A percentile compares a stretch with the other conserved stretches of the same genome.
These are phyloP conservation scores for Saccharomycopsis hybrid DNA, from an alignment of 1,139 yeast species.

Conservation along the genomic window DNA sequence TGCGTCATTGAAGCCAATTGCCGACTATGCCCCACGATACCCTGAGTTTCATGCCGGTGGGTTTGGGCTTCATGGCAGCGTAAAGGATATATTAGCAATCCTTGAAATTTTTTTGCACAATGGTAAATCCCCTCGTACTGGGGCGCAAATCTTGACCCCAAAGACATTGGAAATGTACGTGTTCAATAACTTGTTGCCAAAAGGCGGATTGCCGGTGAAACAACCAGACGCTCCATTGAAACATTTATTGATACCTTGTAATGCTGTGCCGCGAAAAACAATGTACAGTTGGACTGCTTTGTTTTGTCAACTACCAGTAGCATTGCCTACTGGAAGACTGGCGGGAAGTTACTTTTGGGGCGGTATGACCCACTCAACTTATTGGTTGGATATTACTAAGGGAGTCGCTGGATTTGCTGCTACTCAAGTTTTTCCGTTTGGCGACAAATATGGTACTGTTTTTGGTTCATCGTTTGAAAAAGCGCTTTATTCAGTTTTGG, in stretches of 20 bases:
- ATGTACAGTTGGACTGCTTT: slow-evolving; percentile 22
- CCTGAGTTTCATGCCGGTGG: slow-evolving; percentile 33
- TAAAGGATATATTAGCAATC: slow-evolving; percentile 32
- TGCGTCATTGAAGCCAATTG: slow-evolving; percentile 19
- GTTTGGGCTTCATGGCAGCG: slow-evolving; percentile 32
- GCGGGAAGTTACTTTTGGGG: slow-evolving; percentile 31
- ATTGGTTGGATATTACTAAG: slow-evolving; percentile 33
- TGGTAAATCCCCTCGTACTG: slow-evolving; percentile 31
- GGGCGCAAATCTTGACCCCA: slow-evolving; percentile 27
- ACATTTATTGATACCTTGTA: slow-evolving; percentile 17
- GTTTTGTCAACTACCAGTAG: slow-evolving; percentile 21
- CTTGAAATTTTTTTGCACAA: slow-evolving; percentile 32
- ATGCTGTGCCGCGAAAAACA: slow-evolving; percentile 17
- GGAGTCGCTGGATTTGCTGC: slow-evolving; percentile 32
- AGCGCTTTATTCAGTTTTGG: slow-evolving; percentile 23
- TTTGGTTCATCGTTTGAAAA: slow-evolving; percentile 25
- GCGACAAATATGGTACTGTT: slow-evolving; percentile 23
- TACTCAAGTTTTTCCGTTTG: slow-evolving; percentile 30
- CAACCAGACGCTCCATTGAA: slow-evolving; percentile 21
- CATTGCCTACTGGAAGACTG: slow-evolving; percentile 31
- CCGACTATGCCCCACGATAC: slow-evolving; percentile 20
- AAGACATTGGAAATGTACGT: slow-evolving; percentile 28
- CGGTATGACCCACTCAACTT: slow-evolving; percentile 33
- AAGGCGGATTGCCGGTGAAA: slow-evolving; percentile 18
- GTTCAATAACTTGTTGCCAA: slow-evolving; percentile 26